Evolutionary conservation across 768 basidiomycete species (phyloP).

Genomic region (Galerina marginata): DNA sequence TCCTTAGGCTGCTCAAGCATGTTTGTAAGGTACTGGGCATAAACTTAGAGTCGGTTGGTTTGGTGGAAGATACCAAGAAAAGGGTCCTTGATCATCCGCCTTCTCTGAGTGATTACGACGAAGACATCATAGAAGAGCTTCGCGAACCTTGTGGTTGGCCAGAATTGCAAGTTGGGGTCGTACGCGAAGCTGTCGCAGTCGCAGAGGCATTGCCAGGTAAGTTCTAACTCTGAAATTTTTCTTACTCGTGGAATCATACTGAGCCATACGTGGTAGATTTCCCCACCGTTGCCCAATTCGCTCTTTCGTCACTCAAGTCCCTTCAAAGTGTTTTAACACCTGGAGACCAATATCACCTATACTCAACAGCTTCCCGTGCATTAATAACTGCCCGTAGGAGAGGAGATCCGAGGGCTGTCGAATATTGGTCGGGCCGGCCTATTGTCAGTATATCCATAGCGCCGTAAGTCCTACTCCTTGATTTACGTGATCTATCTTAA

Average conservation of each 20-base stretch:
- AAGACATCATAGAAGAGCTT: slow-evolving; percentile 45
- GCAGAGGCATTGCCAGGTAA: slow-evolving; percentile 90
- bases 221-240: slow-evolving; percentile 21
- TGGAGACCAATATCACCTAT: slow-evolving; percentile 82
- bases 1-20: slow-evolving; percentile 76
- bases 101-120: slow-evolving; percentile 37
- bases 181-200: slow-evolving; percentile 90
- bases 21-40: slow-evolving; percentile 84
- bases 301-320: slow-evolving; percentile 83
- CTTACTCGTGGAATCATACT: neutral
- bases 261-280: slow-evolving; percentile 60
- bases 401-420: slow-evolving; percentile 70
- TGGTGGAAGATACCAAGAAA: slow-evolving; percentile 39
- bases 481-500: neutral
- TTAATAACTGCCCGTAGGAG: slow-evolving; percentile 76
- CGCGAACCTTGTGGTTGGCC: slow-evolving; percentile 87
- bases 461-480: slow-evolving; percentile 55
- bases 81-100: slow-evolving; percentile 13
- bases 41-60: slow-evolving; percentile 71
- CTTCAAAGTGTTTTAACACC: slow-evolving; percentile 72
- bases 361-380: slow-evolving; percentile 73
- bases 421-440: slow-evolving; percentile 88
- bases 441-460: slow-evolving; percentile 79
- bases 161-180: slow-evolving; percentile 90
- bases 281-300: slow-evolving; percentile 83